These are phyloP conservation scores for Cymbopogon citratus DNA, from an alignment of 176 grass and related monocot species.

Conservation along the genomic window DNA sequence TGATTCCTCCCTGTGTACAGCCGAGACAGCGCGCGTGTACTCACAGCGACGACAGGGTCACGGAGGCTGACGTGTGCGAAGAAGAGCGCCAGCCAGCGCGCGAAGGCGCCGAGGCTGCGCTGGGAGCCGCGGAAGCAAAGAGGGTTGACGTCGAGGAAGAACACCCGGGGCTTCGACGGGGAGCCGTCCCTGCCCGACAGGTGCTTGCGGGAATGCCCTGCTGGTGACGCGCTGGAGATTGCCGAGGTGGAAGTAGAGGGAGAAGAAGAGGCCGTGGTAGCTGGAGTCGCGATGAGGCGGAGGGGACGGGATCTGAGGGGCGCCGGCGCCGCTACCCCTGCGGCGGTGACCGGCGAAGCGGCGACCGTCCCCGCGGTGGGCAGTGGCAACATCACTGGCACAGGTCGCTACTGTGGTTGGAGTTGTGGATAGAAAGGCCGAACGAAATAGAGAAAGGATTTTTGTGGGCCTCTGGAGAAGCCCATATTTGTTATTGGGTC, in stretches of 20 bases:
- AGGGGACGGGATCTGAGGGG: background rate
- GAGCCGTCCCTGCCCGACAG: slow-evolving; percentile 8
- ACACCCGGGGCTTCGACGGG: slow-evolving; percentile 35
- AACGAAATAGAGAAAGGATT: background rate
- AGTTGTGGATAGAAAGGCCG: slow-evolving; percentile 23
- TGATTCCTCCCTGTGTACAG: background rate
- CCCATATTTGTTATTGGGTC: background rate
- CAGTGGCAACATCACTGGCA: background rate
- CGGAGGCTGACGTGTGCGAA: slow-evolving; percentile 72
- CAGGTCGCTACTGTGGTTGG: background rate
- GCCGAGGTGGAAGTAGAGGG: slow-evolving; percentile 10
- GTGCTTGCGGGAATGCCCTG: slow-evolving; percentile 57
- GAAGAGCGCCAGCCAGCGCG: slow-evolving; percentile 69
- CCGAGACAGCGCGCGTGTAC: background rate
- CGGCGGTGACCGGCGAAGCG: slow-evolving; percentile 16
- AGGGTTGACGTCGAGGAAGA: slow-evolving; percentile 77
- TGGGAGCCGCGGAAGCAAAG: slow-evolving; percentile 66
- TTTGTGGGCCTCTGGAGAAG: background rate
- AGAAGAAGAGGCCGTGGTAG: background rate
- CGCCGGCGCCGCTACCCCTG: background rate
- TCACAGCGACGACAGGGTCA: slow-evolving; percentile 70
- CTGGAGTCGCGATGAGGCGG: background rate
- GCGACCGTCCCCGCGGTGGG: slow-evolving; percentile 18
- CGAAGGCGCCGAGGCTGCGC: slow-evolving; percentile 59
- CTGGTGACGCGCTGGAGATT: background rate